These are phyloP conservation scores for Thamnidium elegans DNA, from an alignment of 192 early-diverging fungal genomes.

Conservation along the genomic window DNA sequence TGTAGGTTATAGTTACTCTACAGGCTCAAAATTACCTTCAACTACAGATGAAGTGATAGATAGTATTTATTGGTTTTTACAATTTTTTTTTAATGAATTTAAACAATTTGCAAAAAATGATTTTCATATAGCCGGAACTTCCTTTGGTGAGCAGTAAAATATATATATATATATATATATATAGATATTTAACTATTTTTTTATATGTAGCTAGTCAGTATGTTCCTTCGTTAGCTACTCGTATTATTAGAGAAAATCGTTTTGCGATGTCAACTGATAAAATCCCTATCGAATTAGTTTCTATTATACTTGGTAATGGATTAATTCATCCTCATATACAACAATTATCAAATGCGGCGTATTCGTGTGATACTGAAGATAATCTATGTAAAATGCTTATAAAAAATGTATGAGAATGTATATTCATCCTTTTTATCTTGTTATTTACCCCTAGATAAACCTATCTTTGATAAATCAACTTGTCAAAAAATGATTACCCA, in stretches of 20 bases:
- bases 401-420: too few relatives aligned
- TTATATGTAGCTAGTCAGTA: constrained; percentile 68
- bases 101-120: constrained; percentile 71
- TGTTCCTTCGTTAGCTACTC: constrained; percentile 84
- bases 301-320: constrained; percentile 89
- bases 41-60: constrained; percentile 68
- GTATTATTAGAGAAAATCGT: constrained; percentile 78
- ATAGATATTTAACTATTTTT: constrained; percentile 1
- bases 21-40: constrained; percentile 57
- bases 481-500: constrained; percentile 72
- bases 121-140: constrained; percentile 90
- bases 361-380: constrained; percentile 57
- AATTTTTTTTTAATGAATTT: constrained; percentile 86
- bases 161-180: not conserved
- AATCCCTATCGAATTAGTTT: constrained; percentile 64
- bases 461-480: constrained; percentile 69
- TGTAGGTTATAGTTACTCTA: constrained; percentile 88
- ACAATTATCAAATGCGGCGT: constrained; percentile 81
- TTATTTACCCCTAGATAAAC: constrained; percentile 54
- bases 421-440: too few relatives aligned
- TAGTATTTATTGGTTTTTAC: constrained; percentile 91
- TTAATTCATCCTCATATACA: constrained; percentile 84
- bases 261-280: constrained; percentile 31
- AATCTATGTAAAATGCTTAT: constrained; percentile 9
- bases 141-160: constrained; percentile 36